Conservation (phyloP, 2,329 filamentous ascomycete species). For the Teratosphaeriaceae sp. region DNA sequence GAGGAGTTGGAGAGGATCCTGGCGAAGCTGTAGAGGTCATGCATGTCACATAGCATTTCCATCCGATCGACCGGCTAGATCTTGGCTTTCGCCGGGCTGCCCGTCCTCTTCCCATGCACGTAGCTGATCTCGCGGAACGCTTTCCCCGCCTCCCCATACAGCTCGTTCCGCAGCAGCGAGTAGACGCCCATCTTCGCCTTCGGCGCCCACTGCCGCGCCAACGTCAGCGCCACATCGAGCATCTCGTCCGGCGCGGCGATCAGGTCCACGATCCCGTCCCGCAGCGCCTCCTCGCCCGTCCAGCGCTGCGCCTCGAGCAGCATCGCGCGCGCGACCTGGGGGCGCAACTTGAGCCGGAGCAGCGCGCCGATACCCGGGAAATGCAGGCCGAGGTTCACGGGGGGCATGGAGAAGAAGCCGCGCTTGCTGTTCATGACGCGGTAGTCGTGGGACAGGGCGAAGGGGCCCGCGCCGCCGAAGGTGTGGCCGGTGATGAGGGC, state of each 20-base stretch:
- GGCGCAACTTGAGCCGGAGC: slow-evolving; percentile 45
- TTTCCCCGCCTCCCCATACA: slow-evolving; percentile 48
- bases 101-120: slow-evolving; percentile 42
- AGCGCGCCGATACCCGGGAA: slow-evolving; percentile 50
- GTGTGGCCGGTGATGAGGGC: slow-evolving; percentile 45
- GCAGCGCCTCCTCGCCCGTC: slow-evolving; percentile 46
- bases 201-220: slow-evolving; percentile 37
- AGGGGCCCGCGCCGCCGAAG: slow-evolving; percentile 43
- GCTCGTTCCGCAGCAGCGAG: slow-evolving; percentile 44
- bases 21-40: slow-evolving; percentile 27
- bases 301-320: slow-evolving; percentile 50
- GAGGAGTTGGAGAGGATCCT: slow-evolving; percentile 21
- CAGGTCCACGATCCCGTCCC: slow-evolving; percentile 49
- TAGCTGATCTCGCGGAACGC: slow-evolving; percentile 48
- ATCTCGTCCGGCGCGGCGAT: slow-evolving; percentile 44
- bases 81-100: slow-evolving; percentile 41
- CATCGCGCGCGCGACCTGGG: slow-evolving; percentile 48
- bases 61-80: slow-evolving; percentile 22
- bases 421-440: slow-evolving; percentile 42
- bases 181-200: slow-evolving; percentile 46
- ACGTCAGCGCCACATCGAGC: slow-evolving; percentile 39
- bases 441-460: slow-evolving; percentile 43
- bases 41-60: not conserved
- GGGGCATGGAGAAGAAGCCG: slow-evolving; percentile 46
- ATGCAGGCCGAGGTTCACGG: slow-evolving; percentile 49